Conservation (phyloP, 192 early-diverging fungal species). For the Fimicolochytrium jonesii region DNA sequence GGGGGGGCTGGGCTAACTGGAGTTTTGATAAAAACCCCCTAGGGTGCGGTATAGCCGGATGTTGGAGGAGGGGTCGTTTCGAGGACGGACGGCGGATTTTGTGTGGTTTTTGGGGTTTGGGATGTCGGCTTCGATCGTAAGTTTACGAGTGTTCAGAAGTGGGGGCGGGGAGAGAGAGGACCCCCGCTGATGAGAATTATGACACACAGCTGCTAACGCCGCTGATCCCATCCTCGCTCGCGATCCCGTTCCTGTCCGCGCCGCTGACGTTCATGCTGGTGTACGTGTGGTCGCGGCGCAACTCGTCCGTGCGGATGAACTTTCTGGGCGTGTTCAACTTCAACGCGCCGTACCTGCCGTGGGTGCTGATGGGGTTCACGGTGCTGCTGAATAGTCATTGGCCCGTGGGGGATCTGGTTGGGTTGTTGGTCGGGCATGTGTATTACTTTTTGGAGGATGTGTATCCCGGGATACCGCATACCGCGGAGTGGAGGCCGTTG, state of each 20-base stretch:
- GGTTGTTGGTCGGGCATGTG: conserved; percentile 85
- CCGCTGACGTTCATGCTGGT: conserved; percentile 82
- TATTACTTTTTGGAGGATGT: conserved; percentile 96
- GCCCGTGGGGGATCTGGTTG: conserved; percentile 76
- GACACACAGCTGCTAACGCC: conserved; percentile 29
- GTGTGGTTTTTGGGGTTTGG: conserved; percentile 81
- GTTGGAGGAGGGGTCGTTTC: conserved; percentile 92
- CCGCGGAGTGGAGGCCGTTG: background rate
- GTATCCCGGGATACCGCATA: conserved; percentile 60
- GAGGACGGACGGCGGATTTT: conserved; percentile 87
- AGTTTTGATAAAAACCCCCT: background rate
- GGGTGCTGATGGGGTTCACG: conserved; percentile 85
- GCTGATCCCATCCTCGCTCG: conserved; percentile 19
- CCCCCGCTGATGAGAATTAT: too few relatives aligned
- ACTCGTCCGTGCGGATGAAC: conserved; percentile 82
- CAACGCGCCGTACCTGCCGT: conserved; percentile 87
- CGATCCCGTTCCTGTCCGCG: conserved; percentile 76
- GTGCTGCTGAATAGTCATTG: conserved; percentile 70
- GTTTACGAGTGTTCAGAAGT: too few relatives aligned
- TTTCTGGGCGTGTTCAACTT: conserved; percentile 92
- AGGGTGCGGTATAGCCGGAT: conserved; percentile 82
- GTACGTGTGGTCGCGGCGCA: conserved; percentile 96
- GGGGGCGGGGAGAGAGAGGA: too few relatives aligned
- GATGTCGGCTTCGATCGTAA: conserved; percentile 51
- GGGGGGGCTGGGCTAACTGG: background rate